phyloP scores from a whole-genome alignment of 164 flowering plant species.

The Protea cynaroides region DNA sequence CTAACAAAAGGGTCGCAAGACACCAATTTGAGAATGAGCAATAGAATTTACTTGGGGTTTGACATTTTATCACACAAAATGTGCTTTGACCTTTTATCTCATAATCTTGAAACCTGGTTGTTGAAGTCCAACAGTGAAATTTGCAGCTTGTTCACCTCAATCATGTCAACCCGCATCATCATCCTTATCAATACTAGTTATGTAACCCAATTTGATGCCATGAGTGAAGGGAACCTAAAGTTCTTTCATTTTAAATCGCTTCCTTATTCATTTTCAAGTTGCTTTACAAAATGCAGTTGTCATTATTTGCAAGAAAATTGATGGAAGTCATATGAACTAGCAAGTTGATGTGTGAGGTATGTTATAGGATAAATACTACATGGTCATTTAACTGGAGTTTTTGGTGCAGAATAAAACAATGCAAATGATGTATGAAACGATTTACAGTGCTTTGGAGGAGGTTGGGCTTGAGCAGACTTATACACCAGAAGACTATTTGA shows the following conservation, averaged over 20 bases:
- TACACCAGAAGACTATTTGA: conserved; percentile 75
- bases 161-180: neutral
- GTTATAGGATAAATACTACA: neutral
- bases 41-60: neutral
- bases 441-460: conserved; percentile 83
- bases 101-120: too few species aligned
- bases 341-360: neutral
- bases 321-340: neutral
- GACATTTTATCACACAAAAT: neutral
- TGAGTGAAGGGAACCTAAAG: neutral
- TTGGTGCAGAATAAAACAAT: conserved; percentile 80
- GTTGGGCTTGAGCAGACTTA: conserved; percentile 77
- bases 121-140: too few species aligned
- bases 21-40: too few species aligned
- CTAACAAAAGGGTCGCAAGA: too few species aligned
- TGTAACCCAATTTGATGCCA: neutral
- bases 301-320: neutral
- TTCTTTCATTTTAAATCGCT: neutral
- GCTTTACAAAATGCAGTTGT: neutral
- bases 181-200: neutral
- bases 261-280: neutral
- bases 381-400: conserved; percentile 3
- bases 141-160: neutral
- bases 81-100: too few species aligned
- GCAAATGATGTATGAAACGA: conserved; percentile 99